Conservation (phyloP, 2,329 filamentous ascomycete genomes). For the Nothopassalora personata region DNA sequence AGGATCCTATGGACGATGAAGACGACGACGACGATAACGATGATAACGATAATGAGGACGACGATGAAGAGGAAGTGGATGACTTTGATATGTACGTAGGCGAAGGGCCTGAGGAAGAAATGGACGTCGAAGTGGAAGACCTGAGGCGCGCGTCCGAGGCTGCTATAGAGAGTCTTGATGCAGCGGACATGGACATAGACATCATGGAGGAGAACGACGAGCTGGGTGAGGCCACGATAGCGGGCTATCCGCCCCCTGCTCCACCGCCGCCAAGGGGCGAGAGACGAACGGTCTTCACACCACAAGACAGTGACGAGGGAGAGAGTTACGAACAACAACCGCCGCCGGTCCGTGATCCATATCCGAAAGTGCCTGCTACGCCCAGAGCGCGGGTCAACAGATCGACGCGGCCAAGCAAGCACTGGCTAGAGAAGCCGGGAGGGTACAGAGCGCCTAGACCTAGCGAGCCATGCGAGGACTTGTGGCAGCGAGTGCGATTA, state of each 20-base stretch:
- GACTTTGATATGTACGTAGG: constrained; percentile 26
- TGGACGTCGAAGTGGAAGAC: constrained; percentile 41
- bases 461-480: constrained; percentile 69
- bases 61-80: constrained; percentile 31
- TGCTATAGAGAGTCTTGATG: constrained; percentile 23
- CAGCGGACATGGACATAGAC: constrained; percentile 48
- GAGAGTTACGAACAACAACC: constrained; percentile 49
- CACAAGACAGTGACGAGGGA: constrained; percentile 32
- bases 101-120: constrained; percentile 37
- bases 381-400: constrained; percentile 49
- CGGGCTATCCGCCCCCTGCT: constrained; percentile 66
- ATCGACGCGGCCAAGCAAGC: constrained; percentile 63
- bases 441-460: constrained; percentile 48
- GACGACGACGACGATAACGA: constrained; percentile 41
- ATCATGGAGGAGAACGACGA: constrained; percentile 50
- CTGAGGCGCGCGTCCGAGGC: constrained; percentile 35
- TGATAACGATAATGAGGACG: constrained; percentile 40
- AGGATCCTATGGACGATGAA: constrained; percentile 45
- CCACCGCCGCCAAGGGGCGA: constrained; percentile 44
- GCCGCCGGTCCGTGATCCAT: constrained; percentile 21
- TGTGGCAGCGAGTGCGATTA: constrained; percentile 81
- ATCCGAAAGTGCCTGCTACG: constrained; percentile 71
- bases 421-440: constrained; percentile 80
- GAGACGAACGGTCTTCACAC: constrained; percentile 25
- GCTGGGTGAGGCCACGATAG: constrained; percentile 73